Conservation (phyloP, 345 rosid genomes). For the Melastoma malabathricum region DNA sequence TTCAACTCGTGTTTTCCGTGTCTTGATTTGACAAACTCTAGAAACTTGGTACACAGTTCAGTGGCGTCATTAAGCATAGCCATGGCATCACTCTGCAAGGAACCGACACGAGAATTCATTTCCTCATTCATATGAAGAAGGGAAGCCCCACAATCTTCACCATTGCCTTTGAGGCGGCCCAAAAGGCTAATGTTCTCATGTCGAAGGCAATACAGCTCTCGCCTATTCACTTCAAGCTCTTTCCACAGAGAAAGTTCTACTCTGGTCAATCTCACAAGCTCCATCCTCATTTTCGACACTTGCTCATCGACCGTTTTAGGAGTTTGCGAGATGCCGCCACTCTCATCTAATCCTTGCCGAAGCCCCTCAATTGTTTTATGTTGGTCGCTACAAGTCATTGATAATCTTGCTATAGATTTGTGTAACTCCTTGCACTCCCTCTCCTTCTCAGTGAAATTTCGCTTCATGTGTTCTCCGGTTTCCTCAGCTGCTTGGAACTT, state of each 20-base stretch:
- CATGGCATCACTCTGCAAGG: slow-evolving; percentile 73
- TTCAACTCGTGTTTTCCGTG: slow-evolving; percentile 30
- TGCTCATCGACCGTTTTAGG: slow-evolving; percentile 30
- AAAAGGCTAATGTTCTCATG: slow-evolving; percentile 70
- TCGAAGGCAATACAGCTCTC: slow-evolving; percentile 68
- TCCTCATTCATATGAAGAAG: slow-evolving; percentile 66
- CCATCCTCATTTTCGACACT: slow-evolving; percentile 47
- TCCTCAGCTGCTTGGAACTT: slow-evolving; percentile 38
- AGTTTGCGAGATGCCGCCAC: slow-evolving; percentile 30
- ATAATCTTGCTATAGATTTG: slow-evolving; percentile 50
- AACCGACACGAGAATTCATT: slow-evolving; percentile 41
- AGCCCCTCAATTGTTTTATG: slow-evolving; percentile 80
- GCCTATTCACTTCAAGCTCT: slow-evolving; percentile 48
- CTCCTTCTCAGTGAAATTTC: slow-evolving; percentile 73
- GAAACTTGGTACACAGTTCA: slow-evolving; percentile 43
- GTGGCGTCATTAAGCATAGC: slow-evolving; percentile 49
- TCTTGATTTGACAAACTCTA: slow-evolving; percentile 52
- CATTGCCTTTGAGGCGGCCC: slow-evolving; percentile 55
- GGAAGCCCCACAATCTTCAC: slow-evolving; percentile 33
- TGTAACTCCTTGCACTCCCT: slow-evolving; percentile 85
- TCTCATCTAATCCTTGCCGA: slow-evolving; percentile 35
- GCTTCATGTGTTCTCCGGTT: slow-evolving; percentile 36
- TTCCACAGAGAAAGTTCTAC: slow-evolving; percentile 65
- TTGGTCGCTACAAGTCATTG: slow-evolving; percentile 72
- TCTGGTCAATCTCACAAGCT: slow-evolving; percentile 79